These are phyloP conservation scores for Somion occarium DNA, from an alignment of 1,284 basidiomycete species.

Conservation along the genomic window DNA sequence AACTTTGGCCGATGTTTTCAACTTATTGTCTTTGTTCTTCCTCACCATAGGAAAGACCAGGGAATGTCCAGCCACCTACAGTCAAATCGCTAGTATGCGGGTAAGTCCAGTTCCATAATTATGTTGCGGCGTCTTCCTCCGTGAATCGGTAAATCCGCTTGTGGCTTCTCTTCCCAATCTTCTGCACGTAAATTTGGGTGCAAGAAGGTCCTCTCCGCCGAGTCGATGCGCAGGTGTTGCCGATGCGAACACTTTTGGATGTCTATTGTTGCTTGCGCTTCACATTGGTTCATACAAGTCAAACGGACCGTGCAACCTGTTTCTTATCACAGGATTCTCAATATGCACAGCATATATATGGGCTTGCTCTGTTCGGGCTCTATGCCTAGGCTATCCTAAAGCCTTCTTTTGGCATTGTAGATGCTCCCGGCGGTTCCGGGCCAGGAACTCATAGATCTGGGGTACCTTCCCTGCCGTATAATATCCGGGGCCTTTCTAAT, in stretches of 20 bases:
- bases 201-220: neutral
- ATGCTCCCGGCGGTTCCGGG: neutral
- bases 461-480: neutral
- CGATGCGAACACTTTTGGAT: no score
- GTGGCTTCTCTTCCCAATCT: neutral
- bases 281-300: neutral
- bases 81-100: slow-evolving; percentile 90
- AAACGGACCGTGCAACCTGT: neutral
- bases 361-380: neutral
- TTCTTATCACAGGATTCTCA: neutral
- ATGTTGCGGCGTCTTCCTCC: neutral
- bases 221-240: neutral
- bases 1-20: slow-evolving; percentile 90
- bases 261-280: neutral
- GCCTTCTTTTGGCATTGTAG: neutral
- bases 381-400: neutral
- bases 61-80: slow-evolving; percentile 90
- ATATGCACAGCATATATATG: no score
- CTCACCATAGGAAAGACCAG: slow-evolving; percentile 91
- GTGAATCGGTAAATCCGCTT: neutral
- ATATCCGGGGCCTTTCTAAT: neutral
- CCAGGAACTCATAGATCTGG: neutral
- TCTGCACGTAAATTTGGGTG: neutral
- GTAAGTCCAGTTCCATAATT: no score
- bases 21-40: slow-evolving; percentile 87